A percentile compares a stretch with the other conserved stretches of the same genome.
Conservation (phyloP, 768 basidiomycete species). For the Nidularia pulvinata region DNA sequence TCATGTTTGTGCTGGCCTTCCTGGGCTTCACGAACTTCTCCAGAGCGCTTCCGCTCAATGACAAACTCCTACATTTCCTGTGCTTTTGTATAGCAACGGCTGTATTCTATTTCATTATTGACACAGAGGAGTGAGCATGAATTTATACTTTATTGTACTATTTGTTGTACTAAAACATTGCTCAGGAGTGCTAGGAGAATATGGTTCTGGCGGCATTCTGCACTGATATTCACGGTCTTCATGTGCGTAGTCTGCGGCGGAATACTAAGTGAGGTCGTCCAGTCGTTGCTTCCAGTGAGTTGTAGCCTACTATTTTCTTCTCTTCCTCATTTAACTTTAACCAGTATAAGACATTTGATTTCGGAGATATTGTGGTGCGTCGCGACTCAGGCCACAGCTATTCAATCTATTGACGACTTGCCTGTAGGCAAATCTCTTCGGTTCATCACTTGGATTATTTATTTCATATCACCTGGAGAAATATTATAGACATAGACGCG, state of each 20-base stretch:
- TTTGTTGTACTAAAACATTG: slow-evolving; percentile 1
- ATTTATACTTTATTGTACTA: slow-evolving; percentile 3
- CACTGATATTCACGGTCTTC: slow-evolving; percentile 65
- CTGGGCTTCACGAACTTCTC: slow-evolving; percentile 78
- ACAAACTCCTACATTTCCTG: slow-evolving; percentile 79
- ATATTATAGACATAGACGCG: slow-evolving; percentile 77
- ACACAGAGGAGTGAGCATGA: slow-evolving; percentile 77
- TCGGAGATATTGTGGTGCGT: slow-evolving; percentile 69
- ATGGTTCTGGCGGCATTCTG: slow-evolving; percentile 85
- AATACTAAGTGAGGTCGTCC: slow-evolving; percentile 80
- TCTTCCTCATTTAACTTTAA: neutral
- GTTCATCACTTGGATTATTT: slow-evolving; percentile 69
- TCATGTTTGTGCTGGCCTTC: slow-evolving; percentile 72
- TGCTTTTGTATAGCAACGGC: slow-evolving; percentile 76
- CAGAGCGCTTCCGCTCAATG: slow-evolving; percentile 65
- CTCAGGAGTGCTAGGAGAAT: slow-evolving; percentile 72
- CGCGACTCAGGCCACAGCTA: neutral
- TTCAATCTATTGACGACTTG: neutral
- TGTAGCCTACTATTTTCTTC: slow-evolving; percentile 1
- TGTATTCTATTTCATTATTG: slow-evolving; percentile 86
- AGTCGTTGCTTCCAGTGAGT: slow-evolving; percentile 74
- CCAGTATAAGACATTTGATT: slow-evolving; percentile 72
- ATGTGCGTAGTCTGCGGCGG: slow-evolving; percentile 82
- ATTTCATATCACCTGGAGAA: slow-evolving; percentile 68
- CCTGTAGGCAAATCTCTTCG: slow-evolving; percentile 73